These are phyloP conservation scores for Poterioochromonas sp. DNA, from an alignment of 352 stramenopile species.

Conservation along the genomic window DNA sequence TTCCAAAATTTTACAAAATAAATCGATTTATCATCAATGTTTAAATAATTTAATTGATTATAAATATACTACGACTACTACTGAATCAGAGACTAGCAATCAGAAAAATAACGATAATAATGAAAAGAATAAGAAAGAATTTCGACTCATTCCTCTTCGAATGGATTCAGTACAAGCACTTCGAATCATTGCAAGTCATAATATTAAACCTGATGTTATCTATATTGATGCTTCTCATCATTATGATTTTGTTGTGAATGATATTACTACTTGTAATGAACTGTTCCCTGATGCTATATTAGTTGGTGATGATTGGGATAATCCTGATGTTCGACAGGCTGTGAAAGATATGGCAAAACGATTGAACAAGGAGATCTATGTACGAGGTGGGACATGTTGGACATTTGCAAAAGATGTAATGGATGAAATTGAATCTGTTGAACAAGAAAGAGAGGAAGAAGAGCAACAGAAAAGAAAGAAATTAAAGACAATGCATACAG, in stretches of 20 bases:
- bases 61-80: too few species aligned
- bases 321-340: slow-evolving; percentile 7
- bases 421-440: not conserved
- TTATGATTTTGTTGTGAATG: slow-evolving; percentile 36
- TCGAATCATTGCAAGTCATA: not conserved
- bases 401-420: slow-evolving; percentile 3
- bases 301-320: slow-evolving; percentile 38
- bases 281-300: slow-evolving; percentile 36
- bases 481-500: not conserved
- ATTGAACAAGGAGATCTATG: not conserved
- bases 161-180: slow-evolving; percentile 23
- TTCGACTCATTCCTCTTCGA: slow-evolving; percentile 35
- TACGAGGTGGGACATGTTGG: not conserved
- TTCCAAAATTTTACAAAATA: slow-evolving; percentile 6
- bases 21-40: slow-evolving; percentile 37
- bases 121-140: not conserved
- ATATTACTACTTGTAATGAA: slow-evolving; percentile 36
- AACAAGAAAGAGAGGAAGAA: not conserved
- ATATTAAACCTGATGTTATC: slow-evolving; percentile 37
- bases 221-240: slow-evolving; percentile 42
- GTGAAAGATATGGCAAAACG: not conserved
- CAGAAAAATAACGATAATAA: not conserved
- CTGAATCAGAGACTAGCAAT: too few species aligned
- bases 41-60: slow-evolving; percentile 33
- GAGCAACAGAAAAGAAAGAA: not conserved